A percentile compares a stretch with the other conserved stretches of the same genome.
These are phyloP conservation scores for Blastobotrys raffinosifermentans DNA, from an alignment of 1,139 yeast genomes.

Conservation along the genomic window DNA sequence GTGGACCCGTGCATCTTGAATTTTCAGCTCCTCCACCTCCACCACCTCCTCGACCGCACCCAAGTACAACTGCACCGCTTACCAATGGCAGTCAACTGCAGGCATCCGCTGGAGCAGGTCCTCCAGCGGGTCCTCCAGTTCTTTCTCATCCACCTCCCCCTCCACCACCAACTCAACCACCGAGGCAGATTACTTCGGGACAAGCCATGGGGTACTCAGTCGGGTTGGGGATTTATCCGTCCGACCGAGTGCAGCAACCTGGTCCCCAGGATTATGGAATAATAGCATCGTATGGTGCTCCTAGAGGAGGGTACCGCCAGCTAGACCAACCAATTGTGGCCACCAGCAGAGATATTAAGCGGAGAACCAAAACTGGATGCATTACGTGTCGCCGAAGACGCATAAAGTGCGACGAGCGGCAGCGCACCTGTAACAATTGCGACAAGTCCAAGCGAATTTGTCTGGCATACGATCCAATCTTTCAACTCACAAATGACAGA, in stretches of 20 bases:
- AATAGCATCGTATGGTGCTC: not conserved
- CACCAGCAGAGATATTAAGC: slow-evolving; percentile 27
- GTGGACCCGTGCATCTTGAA: not conserved
- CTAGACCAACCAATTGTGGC: slow-evolving; percentile 17
- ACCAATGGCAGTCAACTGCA: slow-evolving; percentile 5
- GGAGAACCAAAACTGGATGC: slow-evolving; percentile 68
- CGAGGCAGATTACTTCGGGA: not conserved
- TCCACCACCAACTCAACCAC: slow-evolving; percentile 8
- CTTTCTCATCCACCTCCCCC: slow-evolving; percentile 9
- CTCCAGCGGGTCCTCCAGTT: slow-evolving; percentile 4
- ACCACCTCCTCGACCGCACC: slow-evolving; percentile 2
- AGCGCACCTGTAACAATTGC: slow-evolving; percentile 69
- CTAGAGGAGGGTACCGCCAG: slow-evolving; percentile 1
- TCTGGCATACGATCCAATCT: slow-evolving; percentile 51
- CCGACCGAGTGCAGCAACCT: too few relatives aligned
- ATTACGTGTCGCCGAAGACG: slow-evolving; percentile 66
- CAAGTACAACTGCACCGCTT: slow-evolving; percentile 4
- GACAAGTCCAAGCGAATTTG: slow-evolving; percentile 65
- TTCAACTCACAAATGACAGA: slow-evolving; percentile 20
- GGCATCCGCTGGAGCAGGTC: not conserved
- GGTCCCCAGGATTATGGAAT: too few relatives aligned
- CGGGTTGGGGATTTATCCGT: slow-evolving; percentile 9
- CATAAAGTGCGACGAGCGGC: slow-evolving; percentile 65
- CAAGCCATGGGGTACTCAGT: slow-evolving; percentile 5
- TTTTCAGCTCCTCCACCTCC: slow-evolving; percentile 1